Percentiles rank a stretch among this genome's conserved stretches.
These are phyloP conservation scores for Colletotrichum camelliae DNA, from an alignment of 2,329 filamentous ascomycete genomes.

Conservation along the genomic window DNA sequence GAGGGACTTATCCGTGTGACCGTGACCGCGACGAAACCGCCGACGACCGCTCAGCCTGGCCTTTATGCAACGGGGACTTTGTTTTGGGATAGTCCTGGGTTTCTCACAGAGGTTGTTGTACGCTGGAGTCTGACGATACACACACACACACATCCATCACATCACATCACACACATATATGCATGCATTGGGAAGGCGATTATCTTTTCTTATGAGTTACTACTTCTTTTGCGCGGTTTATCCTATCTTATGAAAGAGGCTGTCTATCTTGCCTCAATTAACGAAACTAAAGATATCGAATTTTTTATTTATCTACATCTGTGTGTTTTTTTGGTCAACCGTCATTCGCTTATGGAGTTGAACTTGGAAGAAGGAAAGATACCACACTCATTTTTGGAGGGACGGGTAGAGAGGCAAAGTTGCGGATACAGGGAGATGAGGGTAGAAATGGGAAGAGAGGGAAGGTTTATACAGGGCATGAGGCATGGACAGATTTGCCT, in stretches of 20 bases:
- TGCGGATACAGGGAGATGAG: background rate
- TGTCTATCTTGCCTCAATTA: background rate
- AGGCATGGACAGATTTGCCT: rapidly evolving
- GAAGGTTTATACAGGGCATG: background rate
- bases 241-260: background rate
- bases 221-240: background rate
- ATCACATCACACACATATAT: slow-evolving; percentile 18
- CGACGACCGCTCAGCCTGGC: background rate
- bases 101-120: slow-evolving; percentile 20
- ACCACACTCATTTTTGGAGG: background rate
- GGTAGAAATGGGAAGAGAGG: background rate
- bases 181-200: slow-evolving; percentile 23
- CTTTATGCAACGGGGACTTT: slow-evolving; percentile 8
- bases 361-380: background rate
- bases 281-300: background rate
- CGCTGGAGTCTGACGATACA: slow-evolving; percentile 25
- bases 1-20: background rate
- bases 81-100: slow-evolving; percentile 12
- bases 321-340: background rate
- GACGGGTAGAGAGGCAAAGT: background rate
- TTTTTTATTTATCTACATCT: background rate
- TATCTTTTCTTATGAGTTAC: background rate
- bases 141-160: slow-evolving; percentile 16
- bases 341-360: background rate
- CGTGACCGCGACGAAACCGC: background rate